phyloP scores from a whole-genome alignment of 148 eudicot genomes.

The Linanthus parryae region DNA sequence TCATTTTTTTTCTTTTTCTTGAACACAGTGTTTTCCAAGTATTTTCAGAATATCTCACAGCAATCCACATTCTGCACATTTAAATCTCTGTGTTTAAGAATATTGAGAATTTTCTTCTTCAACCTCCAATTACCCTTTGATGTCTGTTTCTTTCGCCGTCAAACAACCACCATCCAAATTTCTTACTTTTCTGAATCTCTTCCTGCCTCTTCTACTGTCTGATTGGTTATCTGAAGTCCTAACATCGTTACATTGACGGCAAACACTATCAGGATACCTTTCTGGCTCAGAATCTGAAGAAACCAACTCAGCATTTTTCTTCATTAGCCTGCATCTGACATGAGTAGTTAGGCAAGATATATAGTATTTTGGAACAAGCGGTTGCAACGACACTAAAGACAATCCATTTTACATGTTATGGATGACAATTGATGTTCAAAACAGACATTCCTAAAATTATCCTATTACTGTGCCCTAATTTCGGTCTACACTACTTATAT shows the following conservation, averaged over 20 bases:
- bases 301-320: slow-evolving; percentile 24
- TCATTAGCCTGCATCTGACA: slow-evolving; percentile 45
- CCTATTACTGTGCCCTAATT: no score
- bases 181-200: slow-evolving; percentile 20
- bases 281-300: slow-evolving; percentile 18
- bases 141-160: slow-evolving; percentile 11
- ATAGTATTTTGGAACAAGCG: no score
- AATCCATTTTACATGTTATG: no score
- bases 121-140: slow-evolving; percentile 15
- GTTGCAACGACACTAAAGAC: no score
- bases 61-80: slow-evolving; percentile 10
- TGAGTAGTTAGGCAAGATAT: slow-evolving; percentile 21
- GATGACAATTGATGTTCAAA: no score
- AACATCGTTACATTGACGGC: slow-evolving; percentile 14
- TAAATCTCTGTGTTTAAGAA: slow-evolving; percentile 12
- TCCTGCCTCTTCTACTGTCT: slow-evolving; percentile 17
- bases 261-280: slow-evolving; percentile 9
- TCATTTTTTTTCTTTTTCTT: no score
- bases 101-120: slow-evolving; percentile 16
- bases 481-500: no score
- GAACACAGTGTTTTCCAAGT: no score
- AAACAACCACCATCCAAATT: slow-evolving; percentile 12
- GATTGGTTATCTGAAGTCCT: slow-evolving; percentile 15
- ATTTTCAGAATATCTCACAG: slow-evolving; percentile 15
- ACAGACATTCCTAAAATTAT: no score